phyloP scores from a whole-genome alignment of 2,329 filamentous ascomycete species.

The Onygena corvina region DNA sequence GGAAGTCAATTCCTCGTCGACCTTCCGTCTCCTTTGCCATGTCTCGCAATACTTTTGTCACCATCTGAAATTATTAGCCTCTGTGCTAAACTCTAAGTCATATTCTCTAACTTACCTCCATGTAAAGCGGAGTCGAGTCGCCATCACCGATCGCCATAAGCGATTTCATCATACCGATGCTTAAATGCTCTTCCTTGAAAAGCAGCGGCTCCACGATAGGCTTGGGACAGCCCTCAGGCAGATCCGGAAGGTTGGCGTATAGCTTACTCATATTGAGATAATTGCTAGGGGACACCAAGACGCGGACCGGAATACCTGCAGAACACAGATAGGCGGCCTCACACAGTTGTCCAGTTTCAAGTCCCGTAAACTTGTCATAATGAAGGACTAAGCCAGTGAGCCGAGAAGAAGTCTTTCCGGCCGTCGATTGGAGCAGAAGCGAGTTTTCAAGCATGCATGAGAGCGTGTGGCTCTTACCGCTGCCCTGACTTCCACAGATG shows the following conservation, averaged over 20 bases:
- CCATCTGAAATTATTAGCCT: conserved; percentile 21
- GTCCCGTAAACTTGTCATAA: conserved; percentile 39
- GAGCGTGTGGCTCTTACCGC: conserved; percentile 50
- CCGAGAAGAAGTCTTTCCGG: conserved; percentile 37
- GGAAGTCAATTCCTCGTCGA: conserved; percentile 31
- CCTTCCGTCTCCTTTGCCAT: conserved; percentile 36
- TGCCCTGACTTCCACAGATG: conserved; percentile 52
- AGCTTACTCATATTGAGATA: conserved; percentile 30
- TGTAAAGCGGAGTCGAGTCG: conserved; percentile 40
- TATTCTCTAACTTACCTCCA: conserved; percentile 27
- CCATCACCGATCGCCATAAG: conserved; percentile 42
- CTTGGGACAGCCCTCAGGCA: conserved; percentile 22
- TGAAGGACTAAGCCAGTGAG: conserved; percentile 46
- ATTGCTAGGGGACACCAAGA: conserved; percentile 43
- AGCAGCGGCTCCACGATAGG: conserved; percentile 37
- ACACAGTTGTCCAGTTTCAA: conserved; percentile 32
- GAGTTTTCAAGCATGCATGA: conserved; percentile 44
- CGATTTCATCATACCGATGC: conserved; percentile 42
- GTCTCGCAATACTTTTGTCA: conserved; percentile 40
- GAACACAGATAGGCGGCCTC: conserved; percentile 47
- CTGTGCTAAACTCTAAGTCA: conserved; percentile 3
- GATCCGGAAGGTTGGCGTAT: conserved; percentile 31
- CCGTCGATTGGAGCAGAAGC: conserved; percentile 22
- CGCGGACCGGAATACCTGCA: conserved; percentile 35
- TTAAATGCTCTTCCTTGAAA: conserved; percentile 39